These are phyloP conservation scores for Artemisia annua DNA, from an alignment of 129 eudicot genomes.

Conservation along the genomic window DNA sequence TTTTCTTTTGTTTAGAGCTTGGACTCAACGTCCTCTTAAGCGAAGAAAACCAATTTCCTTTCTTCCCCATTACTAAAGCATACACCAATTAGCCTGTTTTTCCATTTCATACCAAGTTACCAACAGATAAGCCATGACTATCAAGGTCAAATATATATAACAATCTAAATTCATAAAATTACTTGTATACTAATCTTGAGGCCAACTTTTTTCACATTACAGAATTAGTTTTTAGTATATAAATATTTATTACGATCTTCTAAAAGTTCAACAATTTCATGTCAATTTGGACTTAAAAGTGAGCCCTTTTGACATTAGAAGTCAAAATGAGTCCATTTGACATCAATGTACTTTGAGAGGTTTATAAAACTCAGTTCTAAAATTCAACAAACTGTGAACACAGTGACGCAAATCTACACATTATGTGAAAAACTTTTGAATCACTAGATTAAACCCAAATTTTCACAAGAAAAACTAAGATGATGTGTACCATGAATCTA, in stretches of 20 bases:
- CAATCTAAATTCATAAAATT: background rate
- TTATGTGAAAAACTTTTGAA: conserved; percentile 4
- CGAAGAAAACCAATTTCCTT: conserved; percentile 80
- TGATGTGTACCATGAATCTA: background rate
- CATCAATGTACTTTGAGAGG: background rate
- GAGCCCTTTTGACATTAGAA: conserved; percentile 4
- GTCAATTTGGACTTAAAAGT: conserved; percentile 12
- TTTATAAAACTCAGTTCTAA: background rate
- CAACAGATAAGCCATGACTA: conserved; percentile 12
- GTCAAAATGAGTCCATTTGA: conserved; percentile 3
- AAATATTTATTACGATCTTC: conserved; percentile 14
- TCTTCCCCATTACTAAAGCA: conserved; percentile 70
- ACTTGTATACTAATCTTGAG: conserved; percentile 15
- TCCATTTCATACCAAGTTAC: conserved; percentile 15
- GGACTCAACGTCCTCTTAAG: conserved; percentile 77
- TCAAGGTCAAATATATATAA: conserved; percentile 18
- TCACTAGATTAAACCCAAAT: conserved; percentile 2
- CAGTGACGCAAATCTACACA: background rate
- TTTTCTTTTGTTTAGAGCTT: conserved; percentile 61
- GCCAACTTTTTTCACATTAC: conserved; percentile 12
- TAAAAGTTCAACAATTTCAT: background rate
- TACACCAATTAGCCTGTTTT: conserved; percentile 34
- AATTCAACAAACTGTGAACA: conserved; percentile 6
- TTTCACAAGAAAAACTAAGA: background rate
- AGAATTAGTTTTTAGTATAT: background rate